Evolutionary conservation across 305 asterid genomes (phyloP).

Genomic region (Rubia tinctorum): DNA sequence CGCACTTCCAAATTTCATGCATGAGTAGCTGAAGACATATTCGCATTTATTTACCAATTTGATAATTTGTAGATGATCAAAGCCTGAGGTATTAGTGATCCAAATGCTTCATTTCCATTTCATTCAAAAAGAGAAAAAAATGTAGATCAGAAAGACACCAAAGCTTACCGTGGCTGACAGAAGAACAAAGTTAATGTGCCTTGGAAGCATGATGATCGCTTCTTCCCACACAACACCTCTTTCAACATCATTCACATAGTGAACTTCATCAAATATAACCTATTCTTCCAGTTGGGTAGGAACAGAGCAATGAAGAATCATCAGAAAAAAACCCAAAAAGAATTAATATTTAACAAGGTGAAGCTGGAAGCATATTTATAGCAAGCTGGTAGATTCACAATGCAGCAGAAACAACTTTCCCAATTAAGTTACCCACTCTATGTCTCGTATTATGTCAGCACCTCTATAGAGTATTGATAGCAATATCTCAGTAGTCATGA

Average conservation of each 20-base stretch:
- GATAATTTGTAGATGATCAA: not conserved
- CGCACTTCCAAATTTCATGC: not conserved
- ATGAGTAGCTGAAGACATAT: not conserved
- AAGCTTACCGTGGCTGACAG: constrained; percentile 95
- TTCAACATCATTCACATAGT: constrained; percentile 94
- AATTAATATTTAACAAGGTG: constrained; percentile 15
- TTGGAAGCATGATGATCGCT: constrained; percentile 98
- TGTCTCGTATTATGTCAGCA: constrained; percentile 98
- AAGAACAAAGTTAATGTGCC: constrained; percentile 93
- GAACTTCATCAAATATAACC: constrained; percentile 99
- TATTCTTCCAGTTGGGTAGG: constrained; percentile 44
- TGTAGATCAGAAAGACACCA: constrained; percentile 17
- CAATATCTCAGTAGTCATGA: constrained; percentile 98
- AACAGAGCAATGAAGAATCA: constrained; percentile 18
- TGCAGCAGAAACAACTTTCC: constrained; percentile 1
- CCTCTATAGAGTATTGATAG: constrained; percentile 98
- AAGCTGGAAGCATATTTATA: constrained; percentile 13
- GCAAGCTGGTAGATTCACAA: not conserved
- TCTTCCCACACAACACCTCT: constrained; percentile 99
- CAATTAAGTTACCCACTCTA: constrained; percentile 80
- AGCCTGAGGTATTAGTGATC: not conserved
- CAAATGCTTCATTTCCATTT: not conserved
- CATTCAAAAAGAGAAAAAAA: not conserved
- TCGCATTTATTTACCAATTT: not conserved
- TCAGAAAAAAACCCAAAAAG: constrained; percentile 11